phyloP scores from a whole-genome alignment of 2,329 filamentous ascomycete genomes.

The Diaporthe vaccinii region DNA sequence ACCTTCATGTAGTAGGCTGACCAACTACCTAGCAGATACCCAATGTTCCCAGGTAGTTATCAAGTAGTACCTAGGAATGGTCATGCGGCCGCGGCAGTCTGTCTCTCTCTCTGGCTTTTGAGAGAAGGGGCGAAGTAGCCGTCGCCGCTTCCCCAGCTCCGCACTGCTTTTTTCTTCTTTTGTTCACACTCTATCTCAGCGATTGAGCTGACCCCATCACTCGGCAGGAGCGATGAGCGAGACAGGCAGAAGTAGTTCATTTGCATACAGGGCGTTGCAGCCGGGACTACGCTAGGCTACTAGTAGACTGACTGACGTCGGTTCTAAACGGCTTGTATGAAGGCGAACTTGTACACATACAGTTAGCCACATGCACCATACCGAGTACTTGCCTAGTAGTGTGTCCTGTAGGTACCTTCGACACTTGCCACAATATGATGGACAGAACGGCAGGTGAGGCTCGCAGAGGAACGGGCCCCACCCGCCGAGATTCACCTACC shows the following conservation, averaged over 20 bases:
- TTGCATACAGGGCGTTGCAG: constrained; percentile 4
- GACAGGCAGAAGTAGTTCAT: neutral
- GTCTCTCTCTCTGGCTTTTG: neutral
- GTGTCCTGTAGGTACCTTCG: neutral
- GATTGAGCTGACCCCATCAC: neutral
- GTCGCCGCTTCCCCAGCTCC: constrained; percentile 7
- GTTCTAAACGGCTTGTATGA: neutral
- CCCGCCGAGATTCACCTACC: neutral
- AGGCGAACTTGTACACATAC: neutral
- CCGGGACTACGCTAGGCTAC: neutral
- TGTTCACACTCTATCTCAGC: neutral
- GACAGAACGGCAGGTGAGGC: neutral
- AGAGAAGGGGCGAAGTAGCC: no score
- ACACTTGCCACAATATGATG: neutral
- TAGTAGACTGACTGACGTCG: constrained; percentile 1
- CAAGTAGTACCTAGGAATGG: neutral
- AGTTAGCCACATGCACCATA: neutral
- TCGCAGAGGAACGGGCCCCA: neutral
- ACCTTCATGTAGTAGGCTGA: neutral
- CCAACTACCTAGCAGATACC: neutral
- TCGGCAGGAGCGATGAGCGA: neutral
- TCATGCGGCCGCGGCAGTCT: neutral
- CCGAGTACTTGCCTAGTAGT: neutral
- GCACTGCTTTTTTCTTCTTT: neutral
- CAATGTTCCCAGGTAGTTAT: no score